phyloP scores from a whole-genome alignment of 352 stramenopile genomes.

The Globisporangium recalcitrans region DNA sequence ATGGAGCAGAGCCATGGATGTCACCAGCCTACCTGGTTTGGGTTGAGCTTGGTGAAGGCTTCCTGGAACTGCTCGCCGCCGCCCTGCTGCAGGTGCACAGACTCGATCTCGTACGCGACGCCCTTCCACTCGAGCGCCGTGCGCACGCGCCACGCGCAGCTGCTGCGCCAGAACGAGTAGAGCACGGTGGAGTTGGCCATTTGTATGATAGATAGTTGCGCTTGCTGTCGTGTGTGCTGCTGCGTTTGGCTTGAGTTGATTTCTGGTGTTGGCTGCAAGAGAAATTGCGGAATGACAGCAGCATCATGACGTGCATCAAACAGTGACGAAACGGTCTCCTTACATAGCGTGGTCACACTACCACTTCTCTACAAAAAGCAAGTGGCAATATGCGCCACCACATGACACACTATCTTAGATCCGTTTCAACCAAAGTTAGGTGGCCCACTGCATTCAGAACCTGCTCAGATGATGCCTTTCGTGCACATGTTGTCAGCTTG shows the following conservation, averaged over 20 bases:
- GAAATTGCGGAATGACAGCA: neutral
- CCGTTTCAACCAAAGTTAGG: too few relatives aligned
- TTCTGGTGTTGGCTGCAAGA: neutral
- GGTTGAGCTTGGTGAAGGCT: conserved; percentile 53
- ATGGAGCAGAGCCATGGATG: too few relatives aligned
- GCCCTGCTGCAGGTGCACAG: conserved; percentile 65
- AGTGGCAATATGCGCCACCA: too few relatives aligned
- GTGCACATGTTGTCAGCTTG: neutral
- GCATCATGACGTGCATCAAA: too few relatives aligned
- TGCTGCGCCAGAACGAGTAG: conserved; percentile 88
- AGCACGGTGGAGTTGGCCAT: conserved; percentile 30
- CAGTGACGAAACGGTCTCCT: too few relatives aligned
- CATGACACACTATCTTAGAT: too few relatives aligned
- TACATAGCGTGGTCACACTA: neutral
- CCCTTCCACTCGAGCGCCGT: conserved; percentile 86
- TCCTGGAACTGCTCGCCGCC: conserved; percentile 50
- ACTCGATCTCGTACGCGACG: conserved; percentile 71
- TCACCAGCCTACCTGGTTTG: conserved; percentile 42
- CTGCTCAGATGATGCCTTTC: neutral
- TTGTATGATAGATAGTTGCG: too few relatives aligned
- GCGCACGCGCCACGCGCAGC: conserved; percentile 87
- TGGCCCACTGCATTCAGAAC: neutral
- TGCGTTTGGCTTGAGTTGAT: too few relatives aligned
- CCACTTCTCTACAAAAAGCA: neutral
- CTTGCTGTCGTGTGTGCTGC: neutral